Base-by-base conservation (phyloP, 495 filamentous ascomycete species). In the Annulohypoxylon maeteangense region DNA sequence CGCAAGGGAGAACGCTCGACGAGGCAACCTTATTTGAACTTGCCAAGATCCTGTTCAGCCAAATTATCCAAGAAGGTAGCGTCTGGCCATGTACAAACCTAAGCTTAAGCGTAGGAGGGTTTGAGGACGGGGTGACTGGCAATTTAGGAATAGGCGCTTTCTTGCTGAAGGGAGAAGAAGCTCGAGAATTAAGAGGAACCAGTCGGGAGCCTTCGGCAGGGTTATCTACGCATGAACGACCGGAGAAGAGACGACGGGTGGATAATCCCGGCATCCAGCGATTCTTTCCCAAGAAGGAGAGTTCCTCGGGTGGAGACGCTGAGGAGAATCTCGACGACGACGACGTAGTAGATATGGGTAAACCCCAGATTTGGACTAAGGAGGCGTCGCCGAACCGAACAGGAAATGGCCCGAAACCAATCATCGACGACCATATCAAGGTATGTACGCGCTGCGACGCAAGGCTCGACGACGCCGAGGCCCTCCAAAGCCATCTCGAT, bases 81-180 rank as follows among this genome's bases (percentile, higher is more conserved):
- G 88, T 90, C 27, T 98, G 94, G 92, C 95, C 95, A 22, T 98
- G 95, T 78, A 81, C 87, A 12, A 92, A 95, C 78, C 80, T 99
- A 42, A 93, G 90, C 62, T 80, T 99, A 48, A 92, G 90, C 73
- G 92, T 99, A 58, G 88, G 89, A 18, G 93, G 94, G 4, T 98
- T 98, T 65, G 93, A 99, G 78, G 95, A 98, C 69, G 90, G 92
- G 6, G 84, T 94, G 51, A 85, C 81, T 11, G 91, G 92, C 6
- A 98, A 97, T 71, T 88, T 86, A 81, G 93, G 91, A 11, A 99
- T 99, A 68, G 90, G 91, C 32, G 84, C 87, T 2, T 99, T 98
- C 76, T 78, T 99, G 16, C 79, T 97, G 10, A 90, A 91, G 67
- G 93, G 93, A 3, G 88, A 92, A 7, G 89, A 91, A 69, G 91